Evolutionary conservation across 192 early-diverging fungal species (phyloP).

Genomic region (Rhizophagus clarus): DNA sequence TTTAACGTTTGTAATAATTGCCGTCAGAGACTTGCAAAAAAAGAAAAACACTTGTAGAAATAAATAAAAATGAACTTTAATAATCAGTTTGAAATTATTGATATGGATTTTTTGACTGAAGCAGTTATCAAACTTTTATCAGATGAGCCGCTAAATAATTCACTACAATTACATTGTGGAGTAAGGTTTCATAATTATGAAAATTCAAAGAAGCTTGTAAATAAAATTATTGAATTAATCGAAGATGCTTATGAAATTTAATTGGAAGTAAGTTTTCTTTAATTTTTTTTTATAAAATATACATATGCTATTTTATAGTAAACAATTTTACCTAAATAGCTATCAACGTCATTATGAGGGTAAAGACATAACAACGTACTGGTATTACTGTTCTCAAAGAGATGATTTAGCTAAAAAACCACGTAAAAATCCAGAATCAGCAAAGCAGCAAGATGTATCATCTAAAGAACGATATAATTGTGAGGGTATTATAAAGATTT

Average conservation of each 20-base stretch:
- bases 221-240: no score
- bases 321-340: no score
- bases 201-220: no score
- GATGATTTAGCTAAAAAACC: not conserved
- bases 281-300: no score
- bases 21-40: not conserved
- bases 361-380: not conserved
- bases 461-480: not conserved
- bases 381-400: slow-evolving; percentile 19
- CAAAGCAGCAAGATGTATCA: not conserved
- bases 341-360: not conserved
- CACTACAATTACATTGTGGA: no score
- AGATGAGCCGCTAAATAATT: no score
- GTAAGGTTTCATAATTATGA: no score
- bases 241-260: slow-evolving; percentile 9
- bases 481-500: not conserved
- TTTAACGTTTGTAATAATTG: not conserved
- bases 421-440: slow-evolving; percentile 2
- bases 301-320: no score
- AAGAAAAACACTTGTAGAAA: not conserved
- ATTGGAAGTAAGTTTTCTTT: not conserved
- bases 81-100: no score
- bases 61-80: no score
- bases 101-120: no score
- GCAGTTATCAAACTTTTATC: no score